These are phyloP conservation scores for Geotrichum siamense DNA, from an alignment of 1,139 yeast species.

Conservation along the genomic window DNA sequence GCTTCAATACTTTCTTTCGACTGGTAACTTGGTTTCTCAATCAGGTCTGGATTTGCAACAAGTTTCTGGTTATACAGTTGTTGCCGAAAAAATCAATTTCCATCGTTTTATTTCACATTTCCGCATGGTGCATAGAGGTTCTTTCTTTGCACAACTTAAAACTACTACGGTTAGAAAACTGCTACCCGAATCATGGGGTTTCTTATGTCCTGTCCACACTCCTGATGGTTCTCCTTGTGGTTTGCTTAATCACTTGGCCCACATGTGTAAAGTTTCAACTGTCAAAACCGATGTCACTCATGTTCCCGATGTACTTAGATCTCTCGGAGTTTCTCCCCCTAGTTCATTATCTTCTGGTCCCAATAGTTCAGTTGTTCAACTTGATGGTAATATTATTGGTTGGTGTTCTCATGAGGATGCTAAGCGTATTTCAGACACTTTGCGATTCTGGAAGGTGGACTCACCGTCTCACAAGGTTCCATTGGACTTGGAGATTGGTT, in stretches of 20 bases:
- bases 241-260: conserved; percentile 90
- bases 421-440: conserved; percentile 74
- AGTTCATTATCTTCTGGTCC: conserved; percentile 77
- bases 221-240: conserved; percentile 99
- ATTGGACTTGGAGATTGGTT: conserved; percentile 80
- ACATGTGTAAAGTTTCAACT: conserved; percentile 85
- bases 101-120: conserved; percentile 95
- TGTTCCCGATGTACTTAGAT: conserved; percentile 58
- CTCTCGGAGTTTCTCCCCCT: conserved; percentile 77
- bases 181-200: conserved; percentile 98
- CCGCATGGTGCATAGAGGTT: conserved; percentile 99
- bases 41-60: conserved; percentile 97
- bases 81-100: conserved; percentile 96
- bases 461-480: conserved; percentile 65
- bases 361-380: conserved; percentile 75
- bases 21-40: conserved; percentile 95
- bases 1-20: conserved; percentile 85
- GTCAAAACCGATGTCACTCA: conserved; percentile 62
- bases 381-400: conserved; percentile 89
- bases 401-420: conserved; percentile 94
- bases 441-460: conserved; percentile 89
- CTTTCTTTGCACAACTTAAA: conserved; percentile 95
- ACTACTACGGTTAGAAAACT: conserved; percentile 95
- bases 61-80: conserved; percentile 96
- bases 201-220: conserved; percentile 97